Evolutionary conservation across 2,329 filamentous ascomycete genomes (phyloP).

Genomic region (Apiospora arundinis): DNA sequence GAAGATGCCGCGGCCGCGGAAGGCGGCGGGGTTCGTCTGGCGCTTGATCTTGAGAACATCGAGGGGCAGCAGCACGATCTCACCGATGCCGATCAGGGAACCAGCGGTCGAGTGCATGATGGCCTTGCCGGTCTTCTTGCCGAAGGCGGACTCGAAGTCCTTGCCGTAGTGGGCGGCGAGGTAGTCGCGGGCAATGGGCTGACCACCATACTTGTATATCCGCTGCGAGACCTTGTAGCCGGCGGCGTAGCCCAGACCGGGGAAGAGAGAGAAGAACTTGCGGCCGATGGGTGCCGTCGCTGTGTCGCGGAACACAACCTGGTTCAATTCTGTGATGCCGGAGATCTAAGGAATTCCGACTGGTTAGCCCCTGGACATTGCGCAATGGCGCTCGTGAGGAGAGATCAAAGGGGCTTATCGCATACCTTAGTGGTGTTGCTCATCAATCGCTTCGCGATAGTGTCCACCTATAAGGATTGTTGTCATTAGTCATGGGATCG

Average conservation of each 20-base stretch:
- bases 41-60: conserved; percentile 99
- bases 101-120: conserved; percentile 97
- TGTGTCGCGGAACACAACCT: conserved; percentile 92
- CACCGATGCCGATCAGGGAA: conserved; percentile 93
- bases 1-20: conserved; percentile 89
- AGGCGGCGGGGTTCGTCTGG: conserved; percentile 98
- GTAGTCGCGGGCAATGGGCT: conserved; percentile 93
- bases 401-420: background rate
- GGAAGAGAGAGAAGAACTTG: conserved; percentile 96
- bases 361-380: background rate
- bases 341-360: conserved; percentile 32
- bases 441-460: conserved; percentile 98
- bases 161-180: conserved; percentile 79
- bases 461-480: conserved; percentile 75
- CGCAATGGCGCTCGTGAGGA: background rate
- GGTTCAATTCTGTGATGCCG: conserved; percentile 70
- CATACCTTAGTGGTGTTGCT: conserved; percentile 85
- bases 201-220: conserved; percentile 98
- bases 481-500: conserved; percentile 30
- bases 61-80: conserved; percentile 92
- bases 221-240: conserved; percentile 97
- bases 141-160: conserved; percentile 87
- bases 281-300: conserved; percentile 70
- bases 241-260: conserved; percentile 94
- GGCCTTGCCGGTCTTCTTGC: conserved; percentile 96